phyloP scores from a whole-genome alignment of 441 rosid species.

The Erodium moschatum region DNA sequence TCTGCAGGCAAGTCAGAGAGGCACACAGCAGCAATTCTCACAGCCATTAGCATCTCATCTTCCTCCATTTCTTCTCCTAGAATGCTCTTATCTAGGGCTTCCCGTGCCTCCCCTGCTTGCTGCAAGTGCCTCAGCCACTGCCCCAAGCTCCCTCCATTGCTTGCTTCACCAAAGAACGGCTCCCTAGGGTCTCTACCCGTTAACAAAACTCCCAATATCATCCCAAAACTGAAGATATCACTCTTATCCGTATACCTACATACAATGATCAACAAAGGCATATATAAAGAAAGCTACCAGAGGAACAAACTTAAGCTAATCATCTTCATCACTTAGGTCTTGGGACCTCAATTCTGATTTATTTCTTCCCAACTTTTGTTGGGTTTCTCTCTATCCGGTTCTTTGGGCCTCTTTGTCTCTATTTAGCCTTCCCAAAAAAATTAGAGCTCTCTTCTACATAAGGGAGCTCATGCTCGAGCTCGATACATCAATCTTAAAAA shows the following conservation, averaged over 20 bases:
- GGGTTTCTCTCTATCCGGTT: too few relatives aligned
- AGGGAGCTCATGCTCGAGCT: too few relatives aligned
- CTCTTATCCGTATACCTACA: slow-evolving; percentile 74
- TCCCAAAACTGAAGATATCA: slow-evolving; percentile 90
- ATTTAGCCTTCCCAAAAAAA: too few relatives aligned
- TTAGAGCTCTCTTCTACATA: too few relatives aligned
- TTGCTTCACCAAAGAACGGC: slow-evolving; percentile 53
- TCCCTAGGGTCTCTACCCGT: slow-evolving; percentile 74
- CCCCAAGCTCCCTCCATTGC: slow-evolving; percentile 55
- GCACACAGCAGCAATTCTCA: slow-evolving; percentile 74
- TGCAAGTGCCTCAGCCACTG: slow-evolving; percentile 83
- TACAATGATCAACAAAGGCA: slow-evolving; percentile 19
- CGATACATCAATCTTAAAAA: too few relatives aligned
- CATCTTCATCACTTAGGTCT: not conserved
- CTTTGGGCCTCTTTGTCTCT: too few relatives aligned
- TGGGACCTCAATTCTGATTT: not conserved
- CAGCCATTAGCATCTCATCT: slow-evolving; percentile 93
- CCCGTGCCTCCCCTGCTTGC: slow-evolving; percentile 73
- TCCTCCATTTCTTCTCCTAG: slow-evolving; percentile 87
- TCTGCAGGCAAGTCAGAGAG: slow-evolving; percentile 81
- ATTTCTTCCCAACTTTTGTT: too few relatives aligned
- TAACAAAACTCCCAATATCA: slow-evolving; percentile 72
- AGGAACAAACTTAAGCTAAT: slow-evolving; percentile 11
- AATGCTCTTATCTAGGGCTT: slow-evolving; percentile 74
- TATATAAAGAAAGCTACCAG: not conserved